A percentile compares a stretch with the other conserved stretches of the same genome.
Conservation (phyloP, 2,329 filamentous ascomycete genomes). For the Aspergillus fijiensis region DNA sequence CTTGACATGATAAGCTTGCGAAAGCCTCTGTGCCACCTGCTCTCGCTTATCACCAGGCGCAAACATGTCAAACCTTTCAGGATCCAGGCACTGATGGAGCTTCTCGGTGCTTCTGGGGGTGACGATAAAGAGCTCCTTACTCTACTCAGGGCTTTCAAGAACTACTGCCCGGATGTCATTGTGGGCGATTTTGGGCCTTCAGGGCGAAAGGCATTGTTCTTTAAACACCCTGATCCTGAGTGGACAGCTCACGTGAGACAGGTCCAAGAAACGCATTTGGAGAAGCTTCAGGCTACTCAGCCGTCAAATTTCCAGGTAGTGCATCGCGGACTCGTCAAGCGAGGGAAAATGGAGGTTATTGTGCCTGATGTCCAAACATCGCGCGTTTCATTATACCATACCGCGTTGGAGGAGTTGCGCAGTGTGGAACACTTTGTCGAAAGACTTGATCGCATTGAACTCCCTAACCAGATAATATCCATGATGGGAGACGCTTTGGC, state of each 20-base stretch:
- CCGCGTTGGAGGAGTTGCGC: conserved; percentile 72
- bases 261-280: conserved; percentile 61
- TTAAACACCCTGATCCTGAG: conserved; percentile 69
- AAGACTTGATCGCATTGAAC: conserved; percentile 73
- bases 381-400: conserved; percentile 62
- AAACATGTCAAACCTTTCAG: conserved; percentile 82
- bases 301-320: conserved; percentile 64
- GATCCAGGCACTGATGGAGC: conserved; percentile 67
- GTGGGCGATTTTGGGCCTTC: conserved; percentile 63
- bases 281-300: conserved; percentile 42
- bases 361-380: conserved; percentile 73
- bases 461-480: conserved; percentile 79
- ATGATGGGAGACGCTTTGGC: conserved; percentile 73
- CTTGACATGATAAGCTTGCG: conserved; percentile 77
- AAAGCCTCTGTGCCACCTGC: conserved; percentile 69
- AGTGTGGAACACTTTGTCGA: conserved; percentile 67
- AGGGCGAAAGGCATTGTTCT: conserved; percentile 36
- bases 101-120: conserved; percentile 52
- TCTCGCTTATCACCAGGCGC: conserved; percentile 75
- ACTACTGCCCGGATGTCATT: conserved; percentile 87
- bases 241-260: conserved; percentile 69
- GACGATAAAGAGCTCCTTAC: conserved; percentile 74
- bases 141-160: conserved; percentile 78
- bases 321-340: conserved; percentile 52
- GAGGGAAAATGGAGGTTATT: conserved; percentile 51